Evolutionary conservation across 768 basidiomycete genomes (phyloP).

Genomic region (Boletus huronensis): DNA sequence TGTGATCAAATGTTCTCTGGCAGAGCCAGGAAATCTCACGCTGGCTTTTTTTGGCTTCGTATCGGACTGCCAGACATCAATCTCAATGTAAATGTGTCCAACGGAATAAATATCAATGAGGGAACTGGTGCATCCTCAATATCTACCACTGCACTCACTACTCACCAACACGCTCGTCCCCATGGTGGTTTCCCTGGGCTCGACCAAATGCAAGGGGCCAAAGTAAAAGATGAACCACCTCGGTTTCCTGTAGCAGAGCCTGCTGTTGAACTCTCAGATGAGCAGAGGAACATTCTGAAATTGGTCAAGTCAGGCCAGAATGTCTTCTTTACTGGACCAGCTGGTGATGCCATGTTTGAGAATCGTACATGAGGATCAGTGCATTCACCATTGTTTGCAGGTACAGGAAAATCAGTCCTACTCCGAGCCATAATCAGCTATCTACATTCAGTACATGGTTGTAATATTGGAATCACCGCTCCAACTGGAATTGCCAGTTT

Average conservation of each 20-base stretch:
- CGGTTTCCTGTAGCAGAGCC: constrained; percentile 5
- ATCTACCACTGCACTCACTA: background rate
- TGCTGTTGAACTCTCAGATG: constrained; percentile 30
- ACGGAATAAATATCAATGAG: background rate
- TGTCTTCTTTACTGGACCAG: constrained; percentile 75
- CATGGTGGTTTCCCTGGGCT: background rate
- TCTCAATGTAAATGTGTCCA: constrained; percentile 16
- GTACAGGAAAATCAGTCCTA: constrained; percentile 72
- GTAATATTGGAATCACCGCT: constrained; percentile 56
- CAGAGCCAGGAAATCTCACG: background rate
- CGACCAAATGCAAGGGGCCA: background rate
- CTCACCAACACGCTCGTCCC: background rate
- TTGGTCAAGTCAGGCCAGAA: constrained; percentile 52
- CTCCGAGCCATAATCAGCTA: constrained; percentile 55
- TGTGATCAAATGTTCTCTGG: background rate
- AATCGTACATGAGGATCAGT: background rate
- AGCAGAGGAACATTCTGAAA: constrained; percentile 41
- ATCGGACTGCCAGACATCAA: constrained; percentile 15
- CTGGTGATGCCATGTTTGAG: constrained; percentile 41
- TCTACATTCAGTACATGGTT: constrained; percentile 31
- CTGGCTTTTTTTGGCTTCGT: background rate
- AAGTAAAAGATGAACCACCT: background rate
- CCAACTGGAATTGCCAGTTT: constrained; percentile 63
- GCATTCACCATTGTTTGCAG: constrained; percentile 24
- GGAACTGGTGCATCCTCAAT: constrained; percentile 2